Conservation (phyloP, 345 rosid species). For the Gossypium anomalum region DNA sequence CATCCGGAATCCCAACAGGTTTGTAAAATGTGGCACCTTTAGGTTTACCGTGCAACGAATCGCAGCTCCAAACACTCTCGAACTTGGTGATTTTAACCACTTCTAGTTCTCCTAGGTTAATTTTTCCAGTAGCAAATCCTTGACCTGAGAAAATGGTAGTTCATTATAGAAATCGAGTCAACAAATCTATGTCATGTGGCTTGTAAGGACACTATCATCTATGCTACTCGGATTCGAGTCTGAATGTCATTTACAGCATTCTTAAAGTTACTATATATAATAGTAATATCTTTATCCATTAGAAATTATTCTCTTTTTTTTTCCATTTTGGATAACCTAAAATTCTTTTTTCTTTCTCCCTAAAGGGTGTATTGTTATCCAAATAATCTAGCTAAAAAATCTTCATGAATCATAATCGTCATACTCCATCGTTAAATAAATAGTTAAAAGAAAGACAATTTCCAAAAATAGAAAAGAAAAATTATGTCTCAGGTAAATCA, state of each 20-base stretch:
- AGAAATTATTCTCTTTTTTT: too few relatives aligned
- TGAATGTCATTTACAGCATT: not conserved
- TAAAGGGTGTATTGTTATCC: not conserved
- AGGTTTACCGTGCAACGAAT: constrained; percentile 33
- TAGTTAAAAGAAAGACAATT: not conserved
- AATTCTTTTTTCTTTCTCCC: not conserved
- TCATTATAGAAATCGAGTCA: not conserved
- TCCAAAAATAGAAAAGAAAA: not conserved
- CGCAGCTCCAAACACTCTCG: constrained; percentile 59
- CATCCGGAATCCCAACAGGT: constrained; percentile 59
- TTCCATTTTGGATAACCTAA: not conserved
- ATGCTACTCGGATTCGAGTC: not conserved
- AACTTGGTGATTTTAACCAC: constrained; percentile 57
- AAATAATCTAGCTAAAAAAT: not conserved
- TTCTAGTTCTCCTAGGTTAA: constrained; percentile 64
- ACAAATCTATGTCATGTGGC: not conserved
- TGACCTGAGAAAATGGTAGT: constrained; percentile 43
- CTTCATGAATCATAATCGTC: not conserved
- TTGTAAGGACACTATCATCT: not conserved
- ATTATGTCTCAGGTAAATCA: too few relatives aligned
- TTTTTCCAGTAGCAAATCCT: constrained; percentile 63
- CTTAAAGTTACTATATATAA: not conserved
- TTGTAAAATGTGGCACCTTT: constrained; percentile 58
- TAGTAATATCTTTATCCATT: not conserved
- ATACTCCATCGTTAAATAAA: not conserved